Evolutionary conservation across 352 stramenopile genomes (phyloP), one percentile per base, ranked within the genome.

Genomic region (Chrysophaeum taylorii): DNA sequence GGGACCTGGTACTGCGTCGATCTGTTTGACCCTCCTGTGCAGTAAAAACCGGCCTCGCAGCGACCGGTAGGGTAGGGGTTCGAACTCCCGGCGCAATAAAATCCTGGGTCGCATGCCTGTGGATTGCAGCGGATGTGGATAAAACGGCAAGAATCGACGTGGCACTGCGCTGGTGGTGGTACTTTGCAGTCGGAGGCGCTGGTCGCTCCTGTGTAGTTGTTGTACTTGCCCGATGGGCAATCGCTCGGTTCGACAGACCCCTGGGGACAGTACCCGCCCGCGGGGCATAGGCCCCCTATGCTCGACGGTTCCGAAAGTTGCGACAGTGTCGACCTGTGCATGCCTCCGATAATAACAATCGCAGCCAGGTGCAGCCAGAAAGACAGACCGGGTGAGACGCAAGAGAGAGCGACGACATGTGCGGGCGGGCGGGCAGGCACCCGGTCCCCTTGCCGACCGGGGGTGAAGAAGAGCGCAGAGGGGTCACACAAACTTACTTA

Each of bases 231-330:
- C 16, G 66, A 38, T 25, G 36, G 66, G 75, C 89, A 95, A 43
- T 74, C 0, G 4, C 42, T 54, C 21, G 87, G 84, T 0, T 81
- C 61, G 0, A 72, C 83, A 0, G 82, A 89, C 0, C 85, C 85
- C 9, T 79, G 50, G 4, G 82, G 79, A 68, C 89, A 96, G 45
- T 90, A 91, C 14, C 74, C 50, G 0, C 89, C 75, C 0, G 63
- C 37, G 9, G 82, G 79, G 70, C 82, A 88, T 15, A 87, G 53
- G 45, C 75, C 76, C 21, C 82, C 81, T 16, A 84, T 76, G 66
- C 69, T 69, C 21, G 41, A 74, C 18, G 75, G 36, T 23, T 69
- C 71, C 0, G 70, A 31, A 0, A 42, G 64, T 29, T 69, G 16
- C 27, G 14, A 12, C 15, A 62, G 50, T 9, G 50, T 62, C 4